Base-by-base conservation (phyloP, 2,329 filamentous ascomycete species). In the Pezicula carpinea region DNA sequence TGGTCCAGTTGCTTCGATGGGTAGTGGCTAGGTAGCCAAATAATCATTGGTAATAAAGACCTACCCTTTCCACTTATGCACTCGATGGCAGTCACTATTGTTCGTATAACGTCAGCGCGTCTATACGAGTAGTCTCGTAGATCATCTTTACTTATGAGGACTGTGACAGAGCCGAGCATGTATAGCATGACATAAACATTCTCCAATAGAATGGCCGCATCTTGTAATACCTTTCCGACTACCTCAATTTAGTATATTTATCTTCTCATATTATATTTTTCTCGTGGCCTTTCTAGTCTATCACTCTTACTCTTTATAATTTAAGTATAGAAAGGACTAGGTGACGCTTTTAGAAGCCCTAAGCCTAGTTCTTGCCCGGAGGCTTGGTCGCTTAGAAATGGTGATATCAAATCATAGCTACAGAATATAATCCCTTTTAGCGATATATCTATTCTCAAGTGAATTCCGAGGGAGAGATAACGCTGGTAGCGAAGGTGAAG, bases 111-210 rank as follows among this genome's bases (percentile, higher is more conserved):
- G 6, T 33, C 53, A 53, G 54, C 54, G 32, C 59, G 58, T 53
- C 59, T 54, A 39, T n/a, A n/a, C n/a, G n/a, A n/a, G n/a, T 58
- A 56, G 23, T 56, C 43, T 47, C 53, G 44, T 14, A n/a, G 15
- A 36, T 60, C 55, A 40, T 62, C 44, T 32, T 57, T 59, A 53
- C 53, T 46, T 47, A 65, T 53, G 15, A 66, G 56, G 26, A 64
- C 62, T 53, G 65, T 63, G 3, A 66, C 35, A 35, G 59, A 61
- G 32, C 46, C 51, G 5, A 56, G 56, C 45, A 58, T 49, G 36
- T 21, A 53, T 21, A 67, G 54, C 50, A 66, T 54, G 13, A 66
- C 54, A 50, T 67, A 67, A 2, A 52, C 48, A 46, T 60, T 54
- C 38, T 52, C 32, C 19, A 36, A 14, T 17, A 48, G 36, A 19